phyloP scores from a whole-genome alignment of 257 asterid species.

The Solanum sitiens region DNA sequence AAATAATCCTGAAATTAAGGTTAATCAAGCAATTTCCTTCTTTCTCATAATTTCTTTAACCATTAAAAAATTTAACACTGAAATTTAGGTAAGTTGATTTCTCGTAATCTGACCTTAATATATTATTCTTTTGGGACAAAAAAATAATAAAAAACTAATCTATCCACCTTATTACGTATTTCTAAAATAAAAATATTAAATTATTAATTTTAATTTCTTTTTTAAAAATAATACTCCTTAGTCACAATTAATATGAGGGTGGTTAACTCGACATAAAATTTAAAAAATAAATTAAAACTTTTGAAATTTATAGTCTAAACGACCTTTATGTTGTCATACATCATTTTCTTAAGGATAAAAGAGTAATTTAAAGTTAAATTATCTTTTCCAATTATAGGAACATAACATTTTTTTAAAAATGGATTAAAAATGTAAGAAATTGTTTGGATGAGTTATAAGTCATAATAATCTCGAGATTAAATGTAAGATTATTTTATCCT shows the following conservation, averaged over 20 bases:
- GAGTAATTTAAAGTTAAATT: too few relatives aligned
- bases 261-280: too few relatives aligned
- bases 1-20: neutral
- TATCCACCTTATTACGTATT: neutral
- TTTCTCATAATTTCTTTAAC: neutral
- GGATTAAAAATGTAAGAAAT: too few relatives aligned
- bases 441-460: too few relatives aligned
- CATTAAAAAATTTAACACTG: neutral
- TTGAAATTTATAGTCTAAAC: too few relatives aligned
- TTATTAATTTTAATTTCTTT: neutral
- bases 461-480: too few relatives aligned
- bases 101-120: neutral
- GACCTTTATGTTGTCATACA: neutral
- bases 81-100: neutral
- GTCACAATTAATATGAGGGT: neutral
- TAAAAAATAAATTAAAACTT: too few relatives aligned
- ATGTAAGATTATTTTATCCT: too few relatives aligned
- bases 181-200: neutral
- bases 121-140: neutral
- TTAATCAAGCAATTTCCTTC: neutral
- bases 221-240: neutral
- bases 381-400: too few relatives aligned
- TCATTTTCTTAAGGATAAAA: neutral
- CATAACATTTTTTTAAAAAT: neutral
- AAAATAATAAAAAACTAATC: neutral